Percentiles rank a stretch among this genome's conserved stretches.
phyloP scores from a whole-genome alignment of 495 filamentous ascomycete genomes.

The Pyrenopolyporus hunteri region DNA sequence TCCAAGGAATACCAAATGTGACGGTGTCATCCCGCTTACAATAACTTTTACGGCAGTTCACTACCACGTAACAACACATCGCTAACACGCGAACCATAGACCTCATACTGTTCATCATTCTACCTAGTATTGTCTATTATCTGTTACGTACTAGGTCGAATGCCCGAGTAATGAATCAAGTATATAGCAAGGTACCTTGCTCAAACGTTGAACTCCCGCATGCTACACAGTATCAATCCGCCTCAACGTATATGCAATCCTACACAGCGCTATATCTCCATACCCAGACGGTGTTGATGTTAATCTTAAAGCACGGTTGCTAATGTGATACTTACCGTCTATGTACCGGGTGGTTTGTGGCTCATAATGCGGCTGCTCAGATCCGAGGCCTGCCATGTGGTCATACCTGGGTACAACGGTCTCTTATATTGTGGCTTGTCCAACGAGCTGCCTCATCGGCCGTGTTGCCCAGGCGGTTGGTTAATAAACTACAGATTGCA shows the following conservation, averaged over 20 bases:
- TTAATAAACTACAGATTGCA: conserved; percentile 37
- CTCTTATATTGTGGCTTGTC: conserved; percentile 39
- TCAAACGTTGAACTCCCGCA: no score
- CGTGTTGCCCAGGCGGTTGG: conserved; percentile 16
- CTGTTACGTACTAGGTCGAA: neutral
- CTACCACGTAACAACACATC: conserved; percentile 41
- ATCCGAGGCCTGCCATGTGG: conserved; percentile 35
- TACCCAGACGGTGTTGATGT: no score
- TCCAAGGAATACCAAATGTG: conserved; percentile 35
- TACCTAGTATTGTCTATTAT: conserved; percentile 11
- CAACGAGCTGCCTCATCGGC: conserved; percentile 16
- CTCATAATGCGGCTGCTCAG: conserved; percentile 34
- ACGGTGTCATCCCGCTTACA: conserved; percentile 38
- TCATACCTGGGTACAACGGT: conserved; percentile 41
- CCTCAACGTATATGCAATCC: no score
- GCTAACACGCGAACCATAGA: conserved; percentile 28
- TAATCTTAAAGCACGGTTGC: conserved; percentile 28
- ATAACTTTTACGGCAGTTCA: conserved; percentile 35
- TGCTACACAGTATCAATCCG: no score
- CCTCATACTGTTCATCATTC: conserved; percentile 20
- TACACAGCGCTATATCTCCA: no score
- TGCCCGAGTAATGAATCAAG: no score
- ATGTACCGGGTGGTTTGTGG: conserved; percentile 28
- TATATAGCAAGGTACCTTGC: no score
- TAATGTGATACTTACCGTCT: conserved; percentile 23